A percentile compares a stretch with the other conserved stretches of the same genome.
phyloP scores from a whole-genome alignment of 1,284 basidiomycete species.

The Ceratobasidium sp. region DNA sequence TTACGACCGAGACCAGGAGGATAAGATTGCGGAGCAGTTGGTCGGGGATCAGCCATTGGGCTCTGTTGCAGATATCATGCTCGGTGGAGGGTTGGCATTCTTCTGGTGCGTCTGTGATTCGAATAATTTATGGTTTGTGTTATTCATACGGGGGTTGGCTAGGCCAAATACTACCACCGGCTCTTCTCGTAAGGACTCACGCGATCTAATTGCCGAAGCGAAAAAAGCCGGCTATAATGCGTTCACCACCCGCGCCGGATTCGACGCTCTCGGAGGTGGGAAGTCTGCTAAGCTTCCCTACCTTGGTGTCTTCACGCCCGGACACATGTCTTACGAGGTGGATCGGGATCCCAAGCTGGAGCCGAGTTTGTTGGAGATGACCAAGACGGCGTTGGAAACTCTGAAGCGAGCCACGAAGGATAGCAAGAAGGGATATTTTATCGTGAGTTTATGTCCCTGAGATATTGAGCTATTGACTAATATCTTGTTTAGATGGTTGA shows the following conservation, averaged over 20 bases:
- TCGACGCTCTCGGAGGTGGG: slow-evolving; percentile 52
- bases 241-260: slow-evolving; percentile 53
- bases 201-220: slow-evolving; percentile 55
- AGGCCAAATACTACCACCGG: slow-evolving; percentile 54
- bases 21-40: slow-evolving; percentile 55
- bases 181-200: slow-evolving; percentile 53
- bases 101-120: not conserved
- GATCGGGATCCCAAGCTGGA: slow-evolving; percentile 55
- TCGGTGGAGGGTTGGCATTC: slow-evolving; percentile 56
- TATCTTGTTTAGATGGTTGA: slow-evolving; percentile 39
- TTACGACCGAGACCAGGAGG: slow-evolving; percentile 56
- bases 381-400: slow-evolving; percentile 55
- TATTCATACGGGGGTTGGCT: not conserved
- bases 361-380: slow-evolving; percentile 57
- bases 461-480: too few species aligned
- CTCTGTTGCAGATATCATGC: slow-evolving; percentile 53
- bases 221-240: slow-evolving; percentile 52
- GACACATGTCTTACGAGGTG: slow-evolving; percentile 58
- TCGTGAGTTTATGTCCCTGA: slow-evolving; percentile 51
- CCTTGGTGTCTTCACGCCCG: slow-evolving; percentile 53
- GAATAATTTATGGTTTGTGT: too few species aligned
- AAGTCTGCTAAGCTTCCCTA: slow-evolving; percentile 49
- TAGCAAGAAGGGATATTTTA: slow-evolving; percentile 55
- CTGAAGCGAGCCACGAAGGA: slow-evolving; percentile 50
- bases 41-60: slow-evolving; percentile 55